Evolutionary conservation across 2,329 filamentous ascomycete species (phyloP), one percentile per base, ranked within the genome.

Genomic region (Zalaria sp.): DNA sequence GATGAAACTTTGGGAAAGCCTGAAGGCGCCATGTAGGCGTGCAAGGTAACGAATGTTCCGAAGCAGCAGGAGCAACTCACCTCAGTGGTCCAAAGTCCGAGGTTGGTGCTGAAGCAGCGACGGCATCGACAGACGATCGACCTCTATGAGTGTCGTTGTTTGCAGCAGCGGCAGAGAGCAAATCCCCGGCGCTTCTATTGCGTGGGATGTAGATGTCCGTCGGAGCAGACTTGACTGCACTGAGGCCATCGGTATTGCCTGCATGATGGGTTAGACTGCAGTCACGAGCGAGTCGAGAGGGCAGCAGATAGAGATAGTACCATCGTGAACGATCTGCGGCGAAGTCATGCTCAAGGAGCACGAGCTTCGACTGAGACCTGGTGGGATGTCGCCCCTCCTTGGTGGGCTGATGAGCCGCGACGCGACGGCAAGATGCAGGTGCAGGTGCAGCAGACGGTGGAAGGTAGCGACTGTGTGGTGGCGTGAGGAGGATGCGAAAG

Each of bases 341-440:
- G 38, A 44, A 44, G 34, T 44, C 43, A 44, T 44, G 39, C 43
- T 44, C 43, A 35, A 26, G 31, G 10, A 7, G 35, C 35, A 25
- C 35, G 35, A 7, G 35, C 35, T 36, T 7, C 8, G 35, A 11
- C 31, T 34, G 18, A 18, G 18, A 18, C 18, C 18, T 18, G 18
- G 18, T 18, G 18, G 18, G 18, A 18, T 18, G 18, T 18, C 18
- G 18, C 18, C 18, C 18, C 18, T 18, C 18, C 18, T 18, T 18
- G 18, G 18, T 18, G 31, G 8, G n/a, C 31, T 8, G 31, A 34
- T 34, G 31, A 34, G 8, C 31, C 31, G n/a, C 31, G 31, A 18
- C 18, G 18, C 18, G 31, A 34, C 31, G 31, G n/a, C 8, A 34
- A n/a, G 8, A 8, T 34, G 31, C 8, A n/a, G 31, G 8, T 34